Conservation (phyloP, 2,329 filamentous ascomycete genomes). For the Proliferodiscus dingleyae region DNA sequence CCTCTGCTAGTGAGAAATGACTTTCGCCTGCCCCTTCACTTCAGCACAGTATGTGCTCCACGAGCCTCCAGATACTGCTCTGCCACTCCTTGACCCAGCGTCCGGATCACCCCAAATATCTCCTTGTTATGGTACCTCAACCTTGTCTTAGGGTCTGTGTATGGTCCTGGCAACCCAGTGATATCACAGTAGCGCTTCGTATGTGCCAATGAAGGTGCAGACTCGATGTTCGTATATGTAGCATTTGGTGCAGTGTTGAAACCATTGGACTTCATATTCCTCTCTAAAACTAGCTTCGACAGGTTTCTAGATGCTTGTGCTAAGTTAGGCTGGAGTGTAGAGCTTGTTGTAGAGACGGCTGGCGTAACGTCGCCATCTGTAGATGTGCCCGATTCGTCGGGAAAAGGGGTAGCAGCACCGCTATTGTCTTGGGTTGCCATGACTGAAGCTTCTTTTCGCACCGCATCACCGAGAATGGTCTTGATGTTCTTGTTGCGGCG, state of each 20-base stretch:
- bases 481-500: slow-evolving; percentile 99
- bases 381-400: slow-evolving; percentile 49
- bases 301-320: slow-evolving; percentile 85
- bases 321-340: slow-evolving; percentile 59
- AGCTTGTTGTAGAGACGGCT: slow-evolving; percentile 35
- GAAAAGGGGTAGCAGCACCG: slow-evolving; percentile 65
- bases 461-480: slow-evolving; percentile 85
- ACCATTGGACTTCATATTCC: slow-evolving; percentile 53
- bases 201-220: slow-evolving; percentile 80
- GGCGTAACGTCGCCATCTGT: slow-evolving; percentile 44
- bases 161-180: slow-evolving; percentile 85
- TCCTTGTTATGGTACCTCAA: slow-evolving; percentile 91
- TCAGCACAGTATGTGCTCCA: slow-evolving; percentile 77
- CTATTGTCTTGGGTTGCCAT: slow-evolving; percentile 78
- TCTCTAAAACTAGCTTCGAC: slow-evolving; percentile 83
- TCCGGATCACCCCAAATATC: slow-evolving; percentile 78
- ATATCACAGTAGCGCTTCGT: slow-evolving; percentile 92
- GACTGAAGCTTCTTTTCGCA: slow-evolving; percentile 83
- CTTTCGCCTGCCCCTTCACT: slow-evolving; percentile 19
- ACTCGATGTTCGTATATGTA: slow-evolving; percentile 96
- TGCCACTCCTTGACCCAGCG: slow-evolving; percentile 72
- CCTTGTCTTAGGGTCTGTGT: slow-evolving; percentile 91
- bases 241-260: slow-evolving; percentile 53
- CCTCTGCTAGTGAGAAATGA: background rate
- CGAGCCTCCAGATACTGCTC: slow-evolving; percentile 87